Evolutionary conservation across 495 filamentous ascomycete genomes (phyloP).

Genomic region (Penicillium lagena): DNA sequence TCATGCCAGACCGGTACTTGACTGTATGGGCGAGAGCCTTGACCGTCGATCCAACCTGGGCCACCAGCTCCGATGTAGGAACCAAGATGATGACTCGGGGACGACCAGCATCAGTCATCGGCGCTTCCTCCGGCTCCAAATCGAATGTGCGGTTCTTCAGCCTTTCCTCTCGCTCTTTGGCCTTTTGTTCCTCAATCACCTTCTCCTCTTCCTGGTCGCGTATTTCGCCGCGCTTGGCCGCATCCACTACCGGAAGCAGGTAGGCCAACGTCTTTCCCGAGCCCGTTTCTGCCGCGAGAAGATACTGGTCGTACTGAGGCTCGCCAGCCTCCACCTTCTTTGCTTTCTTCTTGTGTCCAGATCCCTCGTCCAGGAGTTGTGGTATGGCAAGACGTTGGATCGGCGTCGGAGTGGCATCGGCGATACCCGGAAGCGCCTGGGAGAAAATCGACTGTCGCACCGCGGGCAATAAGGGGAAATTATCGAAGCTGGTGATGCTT

Average conservation of each 20-base stretch:
- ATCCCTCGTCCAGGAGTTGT: constrained; percentile 50
- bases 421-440: constrained; percentile 65
- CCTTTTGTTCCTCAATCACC: constrained; percentile 43
- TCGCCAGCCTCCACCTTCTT: constrained; percentile 22
- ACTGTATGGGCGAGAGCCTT: constrained; percentile 75
- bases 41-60: constrained; percentile 70
- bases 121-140: constrained; percentile 47
- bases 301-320: constrained; percentile 59
- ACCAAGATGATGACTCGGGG: constrained; percentile 82
- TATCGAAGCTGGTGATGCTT: constrained; percentile 67
- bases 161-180: constrained; percentile 40
- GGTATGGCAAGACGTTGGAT: constrained; percentile 88
- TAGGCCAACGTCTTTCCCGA: constrained; percentile 97
- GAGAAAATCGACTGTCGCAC: constrained; percentile 66
- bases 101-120: constrained; percentile 59
- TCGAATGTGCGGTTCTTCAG: constrained; percentile 42
- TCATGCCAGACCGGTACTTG: constrained; percentile 72
- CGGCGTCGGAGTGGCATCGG: constrained; percentile 71
- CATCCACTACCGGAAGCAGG: constrained; percentile 72
- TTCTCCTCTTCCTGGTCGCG: constrained; percentile 49
- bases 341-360: constrained; percentile 18
- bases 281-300: constrained; percentile 92
- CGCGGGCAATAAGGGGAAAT: constrained; percentile 66
- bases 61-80: constrained; percentile 91
- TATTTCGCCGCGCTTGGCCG: constrained; percentile 71